Percentiles rank a stretch among this genome's conserved stretches.
Conservation (phyloP, 257 asterid species). For the Solanum sitiens region DNA sequence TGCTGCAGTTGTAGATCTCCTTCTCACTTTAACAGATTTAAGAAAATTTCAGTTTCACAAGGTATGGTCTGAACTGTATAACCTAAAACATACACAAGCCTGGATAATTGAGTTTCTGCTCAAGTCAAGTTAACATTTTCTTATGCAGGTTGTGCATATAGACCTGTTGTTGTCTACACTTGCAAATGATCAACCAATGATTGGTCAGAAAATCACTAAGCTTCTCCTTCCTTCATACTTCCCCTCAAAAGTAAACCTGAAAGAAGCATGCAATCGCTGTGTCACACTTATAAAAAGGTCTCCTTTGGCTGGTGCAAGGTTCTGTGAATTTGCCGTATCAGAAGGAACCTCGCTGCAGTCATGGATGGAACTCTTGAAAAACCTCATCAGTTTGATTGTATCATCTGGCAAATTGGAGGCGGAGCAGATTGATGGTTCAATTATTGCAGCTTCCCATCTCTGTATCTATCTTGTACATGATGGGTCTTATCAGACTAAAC, state of each 20-base stretch:
- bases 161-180: slow-evolving; percentile 60
- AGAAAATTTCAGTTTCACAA: slow-evolving; percentile 76
- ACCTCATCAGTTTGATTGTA: slow-evolving; percentile 34
- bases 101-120: slow-evolving; percentile 3
- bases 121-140: slow-evolving; percentile 1
- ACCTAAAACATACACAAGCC: background rate
- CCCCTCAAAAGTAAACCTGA: slow-evolving; percentile 53
- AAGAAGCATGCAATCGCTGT: slow-evolving; percentile 88
- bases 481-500: slow-evolving; percentile 32
- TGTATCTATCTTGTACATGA: slow-evolving; percentile 49
- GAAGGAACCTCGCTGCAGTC: slow-evolving; percentile 67
- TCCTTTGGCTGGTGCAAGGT: slow-evolving; percentile 83
- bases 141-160: slow-evolving; percentile 58
- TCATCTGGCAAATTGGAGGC: slow-evolving; percentile 40
- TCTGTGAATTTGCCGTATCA: slow-evolving; percentile 74
- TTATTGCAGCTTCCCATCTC: slow-evolving; percentile 65
- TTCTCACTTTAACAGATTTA: slow-evolving; percentile 56
- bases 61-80: slow-evolving; percentile 30
- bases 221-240: slow-evolving; percentile 92
- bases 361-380: slow-evolving; percentile 52
- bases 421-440: slow-evolving; percentile 56
- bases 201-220: slow-evolving; percentile 76
- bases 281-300: slow-evolving; percentile 73
- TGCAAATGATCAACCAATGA: slow-evolving; percentile 65
- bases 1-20: slow-evolving; percentile 70